Base-by-base conservation (phyloP, 2,329 filamentous ascomycete genomes). In the Colletotrichum somersetense region DNA sequence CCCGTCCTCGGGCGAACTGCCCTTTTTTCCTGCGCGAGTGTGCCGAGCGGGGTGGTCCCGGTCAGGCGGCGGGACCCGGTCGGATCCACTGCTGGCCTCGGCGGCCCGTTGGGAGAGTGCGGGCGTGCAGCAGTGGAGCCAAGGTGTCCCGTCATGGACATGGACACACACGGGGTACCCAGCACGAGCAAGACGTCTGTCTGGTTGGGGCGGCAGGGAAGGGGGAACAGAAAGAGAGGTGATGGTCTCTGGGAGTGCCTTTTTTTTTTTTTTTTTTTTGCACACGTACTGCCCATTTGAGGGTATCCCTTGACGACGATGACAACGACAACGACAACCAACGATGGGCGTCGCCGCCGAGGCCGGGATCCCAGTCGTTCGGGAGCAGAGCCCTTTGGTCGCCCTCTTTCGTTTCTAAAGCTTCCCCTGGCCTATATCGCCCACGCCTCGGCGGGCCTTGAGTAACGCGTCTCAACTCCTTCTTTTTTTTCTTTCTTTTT, bases 341-440 rank as follows among this genome's bases (percentile, higher is more conserved):
- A 58, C 8, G 53, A 5, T 8, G 8, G 20, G 11, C 14, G 23
- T 30, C 30, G 18, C 16, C 33, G 48, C n/a, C 20, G 48, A n/a
- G 20, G 30, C 35, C 35, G 16, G 2, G 38, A 59, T 68, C 52
- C 57, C 30, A 58, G 35, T n/a, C 18, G 44, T 52, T 50, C 46
- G 65, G 58, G 63, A 53, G 30, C 48, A 46, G 52, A 71, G 58
- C 68, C 52, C 42, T 59, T 63, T 52, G 46, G 65, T 23, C 46
- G 35, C 52, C 52, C 42, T 50, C 35, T 58, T 62, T 63, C 58
- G 69, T 71, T 68, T 68, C 58, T 59, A 68, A 63, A 30, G 18
- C 16, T 14, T 40, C 65, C 58, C 58, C 63, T 68, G 64, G 30
- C 58, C 65, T 63, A 68, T 71, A 58, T 63, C 44, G 46, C 65